Evolutionary conservation across 2,329 filamentous ascomycete species (phyloP).

Genomic region (Aureobasidium sp.): DNA sequence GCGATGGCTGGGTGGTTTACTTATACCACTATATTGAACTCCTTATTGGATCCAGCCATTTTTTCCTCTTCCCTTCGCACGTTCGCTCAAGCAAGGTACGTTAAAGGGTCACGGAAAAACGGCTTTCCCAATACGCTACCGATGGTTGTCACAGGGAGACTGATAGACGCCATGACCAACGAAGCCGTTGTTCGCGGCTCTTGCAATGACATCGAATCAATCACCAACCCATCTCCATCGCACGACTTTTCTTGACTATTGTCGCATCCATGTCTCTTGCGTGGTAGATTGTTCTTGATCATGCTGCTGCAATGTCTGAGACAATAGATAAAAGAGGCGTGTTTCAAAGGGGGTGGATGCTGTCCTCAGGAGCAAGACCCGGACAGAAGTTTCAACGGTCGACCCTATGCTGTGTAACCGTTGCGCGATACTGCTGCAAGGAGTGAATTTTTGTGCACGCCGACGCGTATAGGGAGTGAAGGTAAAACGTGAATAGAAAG

Average conservation of each 20-base stretch:
- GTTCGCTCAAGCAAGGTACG: conserved; percentile 8
- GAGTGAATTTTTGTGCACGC: not conserved
- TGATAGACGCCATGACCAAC: conserved; percentile 4
- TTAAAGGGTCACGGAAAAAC: conserved; percentile 13
- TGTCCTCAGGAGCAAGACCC: conserved; percentile 13
- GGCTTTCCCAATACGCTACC: conserved; percentile 11
- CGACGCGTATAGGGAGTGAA: conserved; percentile 8
- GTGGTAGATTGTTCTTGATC: not conserved
- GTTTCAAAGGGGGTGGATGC: conserved; percentile 11
- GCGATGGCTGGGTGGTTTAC: conserved; percentile 3
- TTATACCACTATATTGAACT: conserved; percentile 10
- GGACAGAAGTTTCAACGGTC: conserved; percentile 13
- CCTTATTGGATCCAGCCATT: conserved; percentile 13
- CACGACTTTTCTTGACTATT: not conserved
- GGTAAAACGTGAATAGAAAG: not conserved
- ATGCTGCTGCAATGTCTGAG: not conserved
- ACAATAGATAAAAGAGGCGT: not conserved
- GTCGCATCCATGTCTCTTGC: not conserved
- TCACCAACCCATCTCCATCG: not conserved
- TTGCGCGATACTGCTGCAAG: conserved; percentile 12
- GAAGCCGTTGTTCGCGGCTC: conserved; percentile 5
- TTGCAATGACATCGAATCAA: not conserved
- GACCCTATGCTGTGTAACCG: conserved; percentile 14
- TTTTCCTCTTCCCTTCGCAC: conserved; percentile 1
- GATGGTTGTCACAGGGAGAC: conserved; percentile 12